Base-by-base conservation (phyloP, 768 basidiomycete species). In the Amanita rimosa region DNA sequence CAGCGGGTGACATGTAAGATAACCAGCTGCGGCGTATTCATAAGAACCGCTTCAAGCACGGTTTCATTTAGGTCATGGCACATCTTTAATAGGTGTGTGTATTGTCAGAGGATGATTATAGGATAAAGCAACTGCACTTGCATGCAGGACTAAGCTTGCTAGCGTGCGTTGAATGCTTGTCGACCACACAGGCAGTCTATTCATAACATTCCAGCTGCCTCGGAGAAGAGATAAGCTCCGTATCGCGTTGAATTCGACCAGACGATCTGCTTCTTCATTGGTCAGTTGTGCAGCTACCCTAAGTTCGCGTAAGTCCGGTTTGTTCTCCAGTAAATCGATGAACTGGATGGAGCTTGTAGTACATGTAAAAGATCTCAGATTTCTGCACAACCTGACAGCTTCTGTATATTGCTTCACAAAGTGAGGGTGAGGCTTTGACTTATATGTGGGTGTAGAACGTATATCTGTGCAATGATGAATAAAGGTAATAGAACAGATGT, bases 1-100 rank as follows among this genome's bases (percentile, higher is more conserved):
- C 85, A 87, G 3, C 68, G 70, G 24, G 85, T 58, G 22, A 87
- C 60, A 59, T 86, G 81, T 3, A 88, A 67, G 4, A 74, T 75
- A 7, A 64, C 62, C 8, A 88, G 68, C 22, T 65, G 62, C 0
- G 83, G 76, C 0, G 85, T 66, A 6, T 75, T 66, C 13, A 57
- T 44, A 8, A 86, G 61, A 2, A 69, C 69, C 26, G 63, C 49
- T 36, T 73, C 69, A 36, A 87, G 65, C 4, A 81, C 64, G 31
- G 56, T 55, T 35, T 71, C 70, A 57, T 82, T 79, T 29, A 83
- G 59, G 17, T 79, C 73, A 33, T 64, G 69, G 3, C 75, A 71
- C 66, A 72, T 73, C 85, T 88, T 54, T 5, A 35, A n/a, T 38
- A 37, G 2, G 27, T 4, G 14, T 46, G 40, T 40, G 21, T 10